These are phyloP conservation scores for Phytophthora agathidicida DNA, from an alignment of 352 stramenopile genomes.

Conservation along the genomic window DNA sequence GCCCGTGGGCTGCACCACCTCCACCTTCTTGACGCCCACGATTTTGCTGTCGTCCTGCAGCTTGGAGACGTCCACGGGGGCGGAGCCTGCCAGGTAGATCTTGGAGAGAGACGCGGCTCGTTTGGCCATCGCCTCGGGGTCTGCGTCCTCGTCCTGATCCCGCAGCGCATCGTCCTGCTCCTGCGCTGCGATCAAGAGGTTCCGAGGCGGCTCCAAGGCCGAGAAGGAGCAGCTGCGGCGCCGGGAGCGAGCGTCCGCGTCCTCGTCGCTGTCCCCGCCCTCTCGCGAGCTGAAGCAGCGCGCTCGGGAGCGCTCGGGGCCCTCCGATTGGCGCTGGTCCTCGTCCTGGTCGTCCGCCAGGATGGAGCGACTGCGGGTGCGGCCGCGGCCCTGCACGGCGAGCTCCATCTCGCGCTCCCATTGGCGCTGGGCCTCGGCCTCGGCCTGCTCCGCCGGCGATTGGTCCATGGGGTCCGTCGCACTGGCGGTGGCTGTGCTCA, in stretches of 20 bases:
- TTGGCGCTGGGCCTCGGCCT: constrained; percentile 50
- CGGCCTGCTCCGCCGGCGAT: constrained; percentile 42
- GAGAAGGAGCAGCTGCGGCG: constrained; percentile 78
- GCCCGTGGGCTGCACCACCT: constrained; percentile 74
- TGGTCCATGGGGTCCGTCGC: constrained; percentile 6
- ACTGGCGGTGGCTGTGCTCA: constrained; percentile 28
- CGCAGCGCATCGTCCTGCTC: too few species aligned
- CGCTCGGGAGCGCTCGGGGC: constrained; percentile 32
- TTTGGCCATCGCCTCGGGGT: constrained; percentile 62
- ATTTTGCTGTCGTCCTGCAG: constrained; percentile 82
- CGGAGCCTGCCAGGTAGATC: constrained; percentile 85
- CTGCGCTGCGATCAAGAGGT: constrained; percentile 3
- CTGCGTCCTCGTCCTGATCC: constrained; percentile 24
- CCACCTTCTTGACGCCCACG: constrained; percentile 75
- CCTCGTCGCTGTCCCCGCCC: constrained; percentile 1
- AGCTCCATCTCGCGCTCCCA: constrained; percentile 89
- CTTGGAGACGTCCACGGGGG: constrained; percentile 81
- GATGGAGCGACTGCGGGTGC: constrained; percentile 83
- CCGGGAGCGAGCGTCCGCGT: constrained; percentile 12
- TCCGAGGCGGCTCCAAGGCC: constrained; percentile 31
- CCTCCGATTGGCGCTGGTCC: too few species aligned
- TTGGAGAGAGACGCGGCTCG: constrained; percentile 79
- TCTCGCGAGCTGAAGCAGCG: constrained; percentile 58
- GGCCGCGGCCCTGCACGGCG: constrained; percentile 70
- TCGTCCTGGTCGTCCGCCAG: constrained; percentile 54